These are phyloP conservation scores for Colletotrichum sp. DNA, from an alignment of 2,329 filamentous ascomycete genomes.

Conservation along the genomic window DNA sequence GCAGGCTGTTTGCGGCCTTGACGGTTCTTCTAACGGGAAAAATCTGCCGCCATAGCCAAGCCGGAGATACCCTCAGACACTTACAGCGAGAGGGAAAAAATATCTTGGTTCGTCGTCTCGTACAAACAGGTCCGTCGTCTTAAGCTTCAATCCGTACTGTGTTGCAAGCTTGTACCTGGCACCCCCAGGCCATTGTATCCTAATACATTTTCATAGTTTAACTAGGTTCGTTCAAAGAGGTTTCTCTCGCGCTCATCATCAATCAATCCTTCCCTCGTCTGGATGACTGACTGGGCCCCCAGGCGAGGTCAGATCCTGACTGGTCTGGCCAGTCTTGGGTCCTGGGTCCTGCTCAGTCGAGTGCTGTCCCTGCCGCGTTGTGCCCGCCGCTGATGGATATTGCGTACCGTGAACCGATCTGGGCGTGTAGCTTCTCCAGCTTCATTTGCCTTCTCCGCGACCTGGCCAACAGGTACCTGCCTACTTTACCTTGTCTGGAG, in stretches of 20 bases:
- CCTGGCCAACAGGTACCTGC: conserved; percentile 14
- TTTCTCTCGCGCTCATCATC: conserved; percentile 2
- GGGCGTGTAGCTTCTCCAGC: conserved; percentile 18
- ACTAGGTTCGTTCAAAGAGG: neutral
- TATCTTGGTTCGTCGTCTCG: neutral
- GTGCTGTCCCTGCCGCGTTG: conserved; percentile 1
- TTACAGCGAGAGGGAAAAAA: neutral
- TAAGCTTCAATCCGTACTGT: conserved; percentile 1
- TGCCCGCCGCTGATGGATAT: neutral
- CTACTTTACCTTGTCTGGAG: neutral
- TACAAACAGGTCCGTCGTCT: neutral
- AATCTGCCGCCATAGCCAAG: neutral
- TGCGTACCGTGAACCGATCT: conserved; percentile 15
- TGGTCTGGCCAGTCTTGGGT: neutral
- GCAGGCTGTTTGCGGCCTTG: neutral
- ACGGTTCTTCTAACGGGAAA: neutral
- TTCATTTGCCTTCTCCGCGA: conserved; percentile 20
- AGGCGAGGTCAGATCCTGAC: neutral
- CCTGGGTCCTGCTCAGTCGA: neutral
- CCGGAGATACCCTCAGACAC: neutral
- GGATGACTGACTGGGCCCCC: neutral
- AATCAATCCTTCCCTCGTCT: conserved; percentile 5
- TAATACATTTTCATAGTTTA: conserved; percentile 12
- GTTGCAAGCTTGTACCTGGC: neutral
- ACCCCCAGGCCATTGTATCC: neutral